These are phyloP conservation scores for Puccinia sorghi DNA, from an alignment of 1,284 basidiomycete species.

Conservation along the genomic window DNA sequence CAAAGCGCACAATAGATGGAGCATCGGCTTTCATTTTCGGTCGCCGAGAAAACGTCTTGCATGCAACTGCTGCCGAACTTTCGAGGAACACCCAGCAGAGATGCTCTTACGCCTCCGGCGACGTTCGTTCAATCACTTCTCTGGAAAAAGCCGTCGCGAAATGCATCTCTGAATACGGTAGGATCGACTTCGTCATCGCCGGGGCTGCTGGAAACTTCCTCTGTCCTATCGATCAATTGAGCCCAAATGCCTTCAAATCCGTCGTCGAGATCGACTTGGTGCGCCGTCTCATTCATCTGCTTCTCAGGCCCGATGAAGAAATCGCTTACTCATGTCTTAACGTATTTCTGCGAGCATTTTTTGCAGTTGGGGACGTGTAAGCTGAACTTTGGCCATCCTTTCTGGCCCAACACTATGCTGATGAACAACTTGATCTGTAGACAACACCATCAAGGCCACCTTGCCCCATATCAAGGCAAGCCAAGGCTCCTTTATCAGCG, in stretches of 20 bases:
- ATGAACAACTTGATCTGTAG: conserved; percentile 63
- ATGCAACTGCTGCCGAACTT: conserved; percentile 71
- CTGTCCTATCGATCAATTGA: conserved; percentile 75
- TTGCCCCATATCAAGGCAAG: conserved; percentile 70
- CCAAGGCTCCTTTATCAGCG: conserved; percentile 82
- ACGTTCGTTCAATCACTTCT: conserved; percentile 76
- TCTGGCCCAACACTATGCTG: neutral
- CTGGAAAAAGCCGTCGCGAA: conserved; percentile 73
- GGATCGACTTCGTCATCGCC: conserved; percentile 92
- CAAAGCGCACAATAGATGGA: conserved; percentile 58
- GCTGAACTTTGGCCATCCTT: neutral
- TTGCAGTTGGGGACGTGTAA: conserved; percentile 37
- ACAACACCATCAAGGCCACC: conserved; percentile 91
- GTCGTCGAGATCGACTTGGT: conserved; percentile 93
- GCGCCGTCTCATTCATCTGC: conserved; percentile 54
- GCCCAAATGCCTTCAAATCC: conserved; percentile 84
- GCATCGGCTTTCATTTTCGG: conserved; percentile 55
- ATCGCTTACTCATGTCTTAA: neutral
- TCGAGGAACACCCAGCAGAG: conserved; percentile 68
- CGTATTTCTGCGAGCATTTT: neutral
- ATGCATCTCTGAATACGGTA: conserved; percentile 65
- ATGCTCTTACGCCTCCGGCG: conserved; percentile 75
- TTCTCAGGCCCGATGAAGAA: neutral
- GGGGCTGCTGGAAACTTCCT: conserved; percentile 65
- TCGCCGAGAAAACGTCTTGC: conserved; percentile 70